A percentile compares a stretch with the other conserved stretches of the same genome.
Conservation (phyloP, 1,284 basidiomycete genomes). For the Sporisorium iseilematis-ciliati region DNA sequence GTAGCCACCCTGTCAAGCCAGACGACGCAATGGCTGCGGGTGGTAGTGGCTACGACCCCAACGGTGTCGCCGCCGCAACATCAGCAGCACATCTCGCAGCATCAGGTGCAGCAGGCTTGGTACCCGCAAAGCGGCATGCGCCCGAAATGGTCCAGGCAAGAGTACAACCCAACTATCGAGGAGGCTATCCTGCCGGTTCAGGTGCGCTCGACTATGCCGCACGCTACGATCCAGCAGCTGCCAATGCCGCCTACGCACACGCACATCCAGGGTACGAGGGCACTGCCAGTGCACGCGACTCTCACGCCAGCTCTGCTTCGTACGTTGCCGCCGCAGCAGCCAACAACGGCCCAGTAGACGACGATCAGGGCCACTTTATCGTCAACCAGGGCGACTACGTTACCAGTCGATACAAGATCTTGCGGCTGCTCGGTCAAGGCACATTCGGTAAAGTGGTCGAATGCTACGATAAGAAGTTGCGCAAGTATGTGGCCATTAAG, state of each 20-base stretch:
- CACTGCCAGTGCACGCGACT: constrained; percentile 45
- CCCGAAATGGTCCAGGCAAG: constrained; percentile 34
- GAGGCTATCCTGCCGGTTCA: constrained; percentile 48
- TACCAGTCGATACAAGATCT: constrained; percentile 75
- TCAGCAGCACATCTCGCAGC: constrained; percentile 28
- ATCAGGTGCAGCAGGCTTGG: constrained; percentile 24
- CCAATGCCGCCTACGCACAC: constrained; percentile 35
- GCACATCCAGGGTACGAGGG: constrained; percentile 43
- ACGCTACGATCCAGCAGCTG: constrained; percentile 34
- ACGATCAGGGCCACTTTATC: constrained; percentile 71
- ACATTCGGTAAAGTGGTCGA: constrained; percentile 99
- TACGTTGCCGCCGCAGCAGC: constrained; percentile 42
- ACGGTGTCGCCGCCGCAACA: constrained; percentile 19
- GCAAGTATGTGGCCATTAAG: constrained; percentile 91
- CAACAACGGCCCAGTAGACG: constrained; percentile 62
- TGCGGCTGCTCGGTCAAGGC: constrained; percentile 91
- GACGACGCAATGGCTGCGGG: constrained; percentile 15
- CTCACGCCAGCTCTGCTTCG: constrained; percentile 50
- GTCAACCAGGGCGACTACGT: constrained; percentile 68
- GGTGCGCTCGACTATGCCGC: constrained; percentile 46
- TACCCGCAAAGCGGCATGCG: constrained; percentile 32
- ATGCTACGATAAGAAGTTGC: constrained; percentile 80
- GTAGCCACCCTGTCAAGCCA: constrained; percentile 45
- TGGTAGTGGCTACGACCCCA: constrained; percentile 12
- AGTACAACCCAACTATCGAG: constrained; percentile 49